These are phyloP conservation scores for Neltuma alba DNA, from an alignment of 306 rosid species.

Conservation along the genomic window DNA sequence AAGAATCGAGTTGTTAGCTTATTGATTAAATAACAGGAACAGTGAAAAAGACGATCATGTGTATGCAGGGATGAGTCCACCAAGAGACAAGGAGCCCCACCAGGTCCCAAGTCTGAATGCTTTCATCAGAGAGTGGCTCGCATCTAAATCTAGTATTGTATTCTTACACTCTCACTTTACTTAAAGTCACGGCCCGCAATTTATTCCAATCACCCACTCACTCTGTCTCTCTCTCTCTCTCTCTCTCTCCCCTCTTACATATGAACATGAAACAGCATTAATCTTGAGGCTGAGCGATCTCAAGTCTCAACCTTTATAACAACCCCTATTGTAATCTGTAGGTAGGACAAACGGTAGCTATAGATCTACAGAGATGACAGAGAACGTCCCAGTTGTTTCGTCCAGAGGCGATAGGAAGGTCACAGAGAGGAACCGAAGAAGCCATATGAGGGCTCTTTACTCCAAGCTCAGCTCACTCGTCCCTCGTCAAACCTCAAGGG, in stretches of 20 bases:
- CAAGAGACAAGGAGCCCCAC: background rate
- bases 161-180: too few species aligned
- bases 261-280: background rate
- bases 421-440: constrained; percentile 62
- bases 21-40: too few species aligned
- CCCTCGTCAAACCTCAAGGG: constrained; percentile 51
- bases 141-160: background rate
- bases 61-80: too few species aligned
- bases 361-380: constrained; percentile 32
- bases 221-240: too few species aligned
- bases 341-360: background rate
- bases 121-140: background rate
- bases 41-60: too few species aligned
- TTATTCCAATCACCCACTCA: constrained; percentile 14
- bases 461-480: constrained; percentile 58
- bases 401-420: constrained; percentile 64
- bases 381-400: constrained; percentile 52
- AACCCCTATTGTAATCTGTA: background rate
- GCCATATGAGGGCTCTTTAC: constrained; percentile 63
- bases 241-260: background rate
- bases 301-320: background rate
- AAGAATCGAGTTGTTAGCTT: too few species aligned
- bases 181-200: background rate
- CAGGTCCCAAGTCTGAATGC: background rate
- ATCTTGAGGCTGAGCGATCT: background rate